Percentiles rank a stretch among this genome's conserved stretches.
Evolutionary conservation across 177 flowering plant species (phyloP).

Genomic region (Vitis hybrid): DNA sequence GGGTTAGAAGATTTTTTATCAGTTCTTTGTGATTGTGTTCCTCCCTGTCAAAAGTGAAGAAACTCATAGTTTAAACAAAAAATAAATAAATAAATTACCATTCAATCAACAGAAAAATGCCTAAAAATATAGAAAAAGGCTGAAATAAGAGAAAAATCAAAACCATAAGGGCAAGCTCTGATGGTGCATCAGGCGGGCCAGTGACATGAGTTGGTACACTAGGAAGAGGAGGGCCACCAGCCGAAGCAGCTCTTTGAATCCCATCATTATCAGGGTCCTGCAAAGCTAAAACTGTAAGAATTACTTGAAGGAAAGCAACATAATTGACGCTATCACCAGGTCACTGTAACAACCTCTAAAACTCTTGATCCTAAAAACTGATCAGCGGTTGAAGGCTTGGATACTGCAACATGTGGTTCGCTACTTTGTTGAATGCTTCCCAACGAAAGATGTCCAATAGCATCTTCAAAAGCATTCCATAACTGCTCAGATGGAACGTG

Average conservation of each 20-base stretch:
- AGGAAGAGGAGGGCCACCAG: conserved; percentile 17
- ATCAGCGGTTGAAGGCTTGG: conserved; percentile 27
- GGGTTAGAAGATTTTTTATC: conserved; percentile 69
- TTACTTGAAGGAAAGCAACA: conserved; percentile 5
- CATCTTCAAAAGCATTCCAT: conserved; percentile 79
- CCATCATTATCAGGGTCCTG: conserved; percentile 35
- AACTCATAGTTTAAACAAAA: background rate
- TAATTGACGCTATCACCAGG: background rate
- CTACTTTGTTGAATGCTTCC: conserved; percentile 21
- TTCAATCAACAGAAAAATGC: background rate
- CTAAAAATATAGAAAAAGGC: conserved; percentile 3
- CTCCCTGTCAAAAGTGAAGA: conserved; percentile 39
- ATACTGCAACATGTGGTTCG: conserved; percentile 28
- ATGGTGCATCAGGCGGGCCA: conserved; percentile 27
- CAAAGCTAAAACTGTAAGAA: conserved; percentile 8
- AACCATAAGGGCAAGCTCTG: conserved; percentile 34
- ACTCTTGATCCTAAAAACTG: conserved; percentile 23
- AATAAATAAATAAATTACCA: background rate
- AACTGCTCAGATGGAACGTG: conserved; percentile 34
- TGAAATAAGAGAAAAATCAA: conserved; percentile 6
- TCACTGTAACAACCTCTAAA: conserved; percentile 32
- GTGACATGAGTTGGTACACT: conserved; percentile 19
- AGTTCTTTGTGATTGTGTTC: conserved; percentile 23
- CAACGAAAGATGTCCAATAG: conserved; percentile 25
- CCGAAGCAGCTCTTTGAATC: conserved; percentile 17